phyloP scores from a whole-genome alignment of 1,139 yeast species.

The Taphrina communis region DNA sequence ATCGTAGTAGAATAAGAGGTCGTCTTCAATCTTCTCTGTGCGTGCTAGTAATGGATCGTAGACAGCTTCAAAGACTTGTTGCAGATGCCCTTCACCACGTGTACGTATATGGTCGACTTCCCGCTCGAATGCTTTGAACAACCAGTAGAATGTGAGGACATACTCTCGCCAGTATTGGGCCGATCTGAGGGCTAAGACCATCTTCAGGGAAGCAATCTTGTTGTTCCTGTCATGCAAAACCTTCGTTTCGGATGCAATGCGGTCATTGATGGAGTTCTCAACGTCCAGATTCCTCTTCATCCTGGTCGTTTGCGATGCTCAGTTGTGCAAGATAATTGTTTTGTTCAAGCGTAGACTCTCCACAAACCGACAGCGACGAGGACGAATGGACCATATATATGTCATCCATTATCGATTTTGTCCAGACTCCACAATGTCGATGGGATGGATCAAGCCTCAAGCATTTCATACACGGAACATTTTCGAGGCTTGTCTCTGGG shows the following conservation, averaged over 20 bases:
- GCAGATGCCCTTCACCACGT: constrained; percentile 52
- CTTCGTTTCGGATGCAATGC: constrained; percentile 59
- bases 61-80: constrained; percentile 60
- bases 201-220: constrained; percentile 69
- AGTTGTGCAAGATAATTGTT: too few relatives aligned
- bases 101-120: constrained; percentile 46
- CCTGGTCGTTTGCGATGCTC: background rate
- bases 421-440: background rate
- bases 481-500: too few relatives aligned
- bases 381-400: too few relatives aligned
- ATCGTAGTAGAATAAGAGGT: constrained; percentile 70
- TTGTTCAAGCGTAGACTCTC: too few relatives aligned
- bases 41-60: constrained; percentile 70
- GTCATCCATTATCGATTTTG: too few relatives aligned
- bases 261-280: constrained; percentile 34
- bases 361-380: too few relatives aligned
- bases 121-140: constrained; percentile 71
- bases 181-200: constrained; percentile 78
- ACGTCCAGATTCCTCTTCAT: background rate
- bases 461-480: background rate
- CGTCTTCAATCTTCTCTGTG: constrained; percentile 62
- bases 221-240: constrained; percentile 67
- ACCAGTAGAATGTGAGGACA: constrained; percentile 69
- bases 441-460: background rate
- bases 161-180: constrained; percentile 81